Evolutionary conservation across 2,329 filamentous ascomycete genomes (phyloP).

Genomic region (Colletotrichum musicola): DNA sequence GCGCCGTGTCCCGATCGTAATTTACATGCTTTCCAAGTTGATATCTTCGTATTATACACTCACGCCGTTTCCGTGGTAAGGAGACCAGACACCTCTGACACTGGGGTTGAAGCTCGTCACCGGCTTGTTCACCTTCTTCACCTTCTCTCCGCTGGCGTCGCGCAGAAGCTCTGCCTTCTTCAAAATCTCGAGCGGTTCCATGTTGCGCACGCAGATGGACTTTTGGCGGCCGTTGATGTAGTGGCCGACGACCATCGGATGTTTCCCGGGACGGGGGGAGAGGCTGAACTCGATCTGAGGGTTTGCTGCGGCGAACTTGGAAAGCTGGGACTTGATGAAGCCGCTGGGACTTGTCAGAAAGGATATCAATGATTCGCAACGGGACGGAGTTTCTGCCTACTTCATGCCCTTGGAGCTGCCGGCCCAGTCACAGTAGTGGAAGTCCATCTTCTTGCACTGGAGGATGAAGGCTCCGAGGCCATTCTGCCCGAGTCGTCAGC

Average conservation of each 20-base stretch:
- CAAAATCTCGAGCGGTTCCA: slow-evolving; percentile 83
- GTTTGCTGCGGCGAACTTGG: slow-evolving; percentile 82
- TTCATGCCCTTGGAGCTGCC: slow-evolving; percentile 97
- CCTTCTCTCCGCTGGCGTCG: slow-evolving; percentile 81
- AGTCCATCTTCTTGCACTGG: slow-evolving; percentile 94
- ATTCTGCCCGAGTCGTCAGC: slow-evolving; percentile 70
- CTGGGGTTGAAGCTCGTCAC: slow-evolving; percentile 74
- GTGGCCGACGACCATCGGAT: slow-evolving; percentile 88
- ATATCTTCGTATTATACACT: slow-evolving; percentile 55
- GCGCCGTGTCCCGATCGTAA: slow-evolving; percentile 18
- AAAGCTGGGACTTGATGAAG: slow-evolving; percentile 84
- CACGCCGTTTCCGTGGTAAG: slow-evolving; percentile 73
- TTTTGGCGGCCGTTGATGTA: slow-evolving; percentile 94
- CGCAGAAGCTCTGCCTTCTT: slow-evolving; percentile 82
- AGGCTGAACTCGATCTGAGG: slow-evolving; percentile 93
- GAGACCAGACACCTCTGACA: slow-evolving; percentile 79
- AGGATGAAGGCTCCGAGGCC: slow-evolving; percentile 97
- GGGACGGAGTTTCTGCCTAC: slow-evolving; percentile 57
- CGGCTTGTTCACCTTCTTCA: slow-evolving; percentile 73
- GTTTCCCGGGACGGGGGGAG: slow-evolving; percentile 88
- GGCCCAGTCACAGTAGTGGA: slow-evolving; percentile 97
- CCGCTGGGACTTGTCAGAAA: slow-evolving; percentile 64
- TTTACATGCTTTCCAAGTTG: slow-evolving; percentile 27
- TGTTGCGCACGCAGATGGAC: slow-evolving; percentile 88
- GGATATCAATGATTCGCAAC: neutral